These are phyloP conservation scores for Sporothrix pallida DNA, from an alignment of 2,329 filamentous ascomycete species.

Conservation along the genomic window DNA sequence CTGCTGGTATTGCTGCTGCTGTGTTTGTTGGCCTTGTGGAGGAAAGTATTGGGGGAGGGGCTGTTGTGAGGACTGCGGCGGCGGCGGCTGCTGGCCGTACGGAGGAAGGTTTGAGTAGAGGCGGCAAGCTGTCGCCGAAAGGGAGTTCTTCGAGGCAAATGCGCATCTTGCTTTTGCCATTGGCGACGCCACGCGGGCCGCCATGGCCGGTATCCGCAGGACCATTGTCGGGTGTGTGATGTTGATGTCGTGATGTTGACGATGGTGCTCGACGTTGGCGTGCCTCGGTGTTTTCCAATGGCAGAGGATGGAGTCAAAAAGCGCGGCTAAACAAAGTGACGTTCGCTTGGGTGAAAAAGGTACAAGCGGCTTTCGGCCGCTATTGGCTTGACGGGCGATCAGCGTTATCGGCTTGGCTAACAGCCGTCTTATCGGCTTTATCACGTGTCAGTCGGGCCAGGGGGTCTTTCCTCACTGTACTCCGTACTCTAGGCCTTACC, in stretches of 20 bases:
- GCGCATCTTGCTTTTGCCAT: not conserved
- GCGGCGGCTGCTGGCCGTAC: not conserved
- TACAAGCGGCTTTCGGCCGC: not conserved
- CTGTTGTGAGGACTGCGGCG: not conserved
- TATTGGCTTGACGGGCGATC: not conserved
- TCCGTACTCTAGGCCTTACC: too few relatives aligned
- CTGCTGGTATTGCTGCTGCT: too few relatives aligned
- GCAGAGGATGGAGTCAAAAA: not conserved
- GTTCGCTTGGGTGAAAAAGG: constrained; percentile 1
- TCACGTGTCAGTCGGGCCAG: constrained; percentile 11
- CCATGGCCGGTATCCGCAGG: constrained; percentile 15
- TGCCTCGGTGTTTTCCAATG: too few relatives aligned
- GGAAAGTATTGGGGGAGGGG: constrained; percentile 17
- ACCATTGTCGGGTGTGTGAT: constrained; percentile 1
- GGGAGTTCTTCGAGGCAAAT: not conserved
- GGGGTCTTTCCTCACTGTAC: not conserved
- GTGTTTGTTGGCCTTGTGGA: not conserved
- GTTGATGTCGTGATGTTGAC: not conserved
- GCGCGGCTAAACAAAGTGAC: constrained; percentile 12
- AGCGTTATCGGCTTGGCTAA: not conserved
- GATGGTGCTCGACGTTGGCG: not conserved
- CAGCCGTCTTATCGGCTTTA: not conserved
- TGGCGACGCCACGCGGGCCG: not conserved
- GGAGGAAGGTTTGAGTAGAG: constrained; percentile 2
- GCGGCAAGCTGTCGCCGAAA: not conserved